phyloP scores from a whole-genome alignment of 441 rosid genomes.

The Bruguiera hainesii region DNA sequence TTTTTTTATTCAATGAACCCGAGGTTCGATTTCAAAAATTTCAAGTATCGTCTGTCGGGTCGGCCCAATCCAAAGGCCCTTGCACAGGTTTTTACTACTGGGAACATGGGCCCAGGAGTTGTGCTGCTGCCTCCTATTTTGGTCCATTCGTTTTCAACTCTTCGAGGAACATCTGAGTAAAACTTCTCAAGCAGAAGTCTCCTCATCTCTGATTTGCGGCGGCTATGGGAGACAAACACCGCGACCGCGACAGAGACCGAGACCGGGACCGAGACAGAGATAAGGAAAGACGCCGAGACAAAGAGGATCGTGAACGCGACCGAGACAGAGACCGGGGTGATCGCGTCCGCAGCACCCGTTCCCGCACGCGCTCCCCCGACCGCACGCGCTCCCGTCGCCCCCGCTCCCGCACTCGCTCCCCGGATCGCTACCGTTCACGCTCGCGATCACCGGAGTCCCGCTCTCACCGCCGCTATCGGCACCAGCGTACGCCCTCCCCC shows the following conservation, averaged over 20 bases:
- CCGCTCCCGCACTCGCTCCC: conserved; percentile 48
- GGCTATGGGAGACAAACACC: conserved; percentile 10
- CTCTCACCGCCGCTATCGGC: conserved; percentile 54
- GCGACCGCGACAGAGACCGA: conserved; percentile 21
- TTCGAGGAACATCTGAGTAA: no score
- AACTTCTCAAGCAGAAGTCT: no score
- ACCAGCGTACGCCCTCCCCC: conserved; percentile 57
- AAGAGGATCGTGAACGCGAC: conserved; percentile 28
- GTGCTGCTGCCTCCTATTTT: no score
- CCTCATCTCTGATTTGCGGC: background rate
- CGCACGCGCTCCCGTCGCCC: conserved; percentile 37
- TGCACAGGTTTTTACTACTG: no score
- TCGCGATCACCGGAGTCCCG: conserved; percentile 54
- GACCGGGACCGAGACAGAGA: conserved; percentile 38
- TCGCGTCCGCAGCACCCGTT: conserved; percentile 40
- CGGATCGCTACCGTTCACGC: conserved; percentile 19
- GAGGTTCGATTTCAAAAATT: no score
- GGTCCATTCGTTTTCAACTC: no score
- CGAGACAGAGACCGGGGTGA: conserved; percentile 48
- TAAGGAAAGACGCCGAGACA: conserved; percentile 42
- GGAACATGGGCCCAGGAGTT: no score
- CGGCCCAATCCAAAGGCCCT: no score
- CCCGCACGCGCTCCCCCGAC: conserved; percentile 48
- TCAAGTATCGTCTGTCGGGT: no score
- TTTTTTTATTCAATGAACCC: no score